phyloP scores from a whole-genome alignment of 805 yeast species.

The Pichia gijzeniarum region DNA sequence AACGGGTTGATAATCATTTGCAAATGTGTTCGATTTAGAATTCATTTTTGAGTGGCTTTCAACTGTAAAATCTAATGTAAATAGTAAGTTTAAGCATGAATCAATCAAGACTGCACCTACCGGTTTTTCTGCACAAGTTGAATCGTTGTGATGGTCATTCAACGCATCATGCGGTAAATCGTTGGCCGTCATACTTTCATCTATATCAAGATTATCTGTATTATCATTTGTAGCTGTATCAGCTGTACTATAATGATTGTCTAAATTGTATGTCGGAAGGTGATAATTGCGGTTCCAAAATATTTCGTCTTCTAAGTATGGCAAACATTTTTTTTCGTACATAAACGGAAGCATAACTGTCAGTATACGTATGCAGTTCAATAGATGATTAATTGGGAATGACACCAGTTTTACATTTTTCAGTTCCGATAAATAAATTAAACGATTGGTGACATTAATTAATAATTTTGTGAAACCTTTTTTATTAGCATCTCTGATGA shows the following conservation, averaged over 20 bases:
- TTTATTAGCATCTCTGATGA: conserved; percentile 51
- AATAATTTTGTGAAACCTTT: conserved; percentile 53
- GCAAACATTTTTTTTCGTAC: conserved; percentile 39
- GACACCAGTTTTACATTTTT: conserved; percentile 22
- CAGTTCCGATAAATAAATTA: conserved; percentile 21
- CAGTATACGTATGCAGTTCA: conserved; percentile 59
- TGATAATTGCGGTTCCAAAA: conserved; percentile 37
- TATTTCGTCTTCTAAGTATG: conserved; percentile 23
- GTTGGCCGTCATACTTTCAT: not conserved
- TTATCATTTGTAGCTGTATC: not conserved
- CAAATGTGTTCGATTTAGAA: not conserved
- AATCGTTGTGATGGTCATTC: not conserved
- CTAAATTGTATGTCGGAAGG: not conserved
- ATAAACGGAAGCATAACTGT: conserved; percentile 61
- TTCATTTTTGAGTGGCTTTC: conserved; percentile 15
- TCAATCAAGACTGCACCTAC: conserved; percentile 35
- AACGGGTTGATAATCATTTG: conserved; percentile 31
- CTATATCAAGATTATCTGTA: not conserved
- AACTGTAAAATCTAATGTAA: conserved; percentile 52
- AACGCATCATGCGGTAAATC: too few species aligned
- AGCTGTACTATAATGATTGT: not conserved
- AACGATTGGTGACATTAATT: conserved; percentile 32
- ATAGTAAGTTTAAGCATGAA: conserved; percentile 41
- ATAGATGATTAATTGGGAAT: conserved; percentile 33
- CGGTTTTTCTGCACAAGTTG: conserved; percentile 18